Conservation (phyloP, 2,329 filamentous ascomycete species). For the Keithomyces neogunnii region DNA sequence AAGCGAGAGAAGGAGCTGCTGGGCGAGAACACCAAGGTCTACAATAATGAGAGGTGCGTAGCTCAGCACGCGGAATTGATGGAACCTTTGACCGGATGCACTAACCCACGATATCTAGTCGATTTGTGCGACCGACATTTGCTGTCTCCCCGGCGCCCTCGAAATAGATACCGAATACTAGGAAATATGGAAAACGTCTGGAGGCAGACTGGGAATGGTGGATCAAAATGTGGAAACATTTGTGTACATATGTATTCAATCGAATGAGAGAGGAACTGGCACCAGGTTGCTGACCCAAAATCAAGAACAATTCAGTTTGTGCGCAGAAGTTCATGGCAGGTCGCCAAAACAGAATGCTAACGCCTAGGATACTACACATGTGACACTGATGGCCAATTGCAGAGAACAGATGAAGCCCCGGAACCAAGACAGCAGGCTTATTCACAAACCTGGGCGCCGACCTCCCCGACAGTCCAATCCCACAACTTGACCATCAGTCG, state of each 20-base stretch:
- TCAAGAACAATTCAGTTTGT: background rate
- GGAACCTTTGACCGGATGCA: background rate
- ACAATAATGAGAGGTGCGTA: conserved; percentile 77
- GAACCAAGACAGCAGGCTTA: background rate
- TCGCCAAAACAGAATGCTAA: background rate
- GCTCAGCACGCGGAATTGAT: background rate
- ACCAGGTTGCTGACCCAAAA: background rate
- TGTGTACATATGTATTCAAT: conserved; percentile 1
- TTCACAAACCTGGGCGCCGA: background rate
- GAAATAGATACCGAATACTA: conserved; percentile 35
- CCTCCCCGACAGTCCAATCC: conserved; percentile 24
- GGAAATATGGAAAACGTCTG: background rate
- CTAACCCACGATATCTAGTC: conserved; percentile 22
- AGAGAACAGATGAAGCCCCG: background rate
- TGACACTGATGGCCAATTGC: background rate
- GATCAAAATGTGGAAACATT: background rate
- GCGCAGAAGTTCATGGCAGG: background rate
- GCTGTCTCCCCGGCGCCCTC: conserved; percentile 59
- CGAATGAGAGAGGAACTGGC: background rate
- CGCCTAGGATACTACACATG: background rate
- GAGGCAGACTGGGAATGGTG: background rate
- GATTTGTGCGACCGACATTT: conserved; percentile 76
- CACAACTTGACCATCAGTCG: conserved; percentile 26
- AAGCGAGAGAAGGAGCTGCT: conserved; percentile 84
- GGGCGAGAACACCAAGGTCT: conserved; percentile 75